Base-by-base conservation (phyloP, 345 rosid species). In the Toxicodendron radicans region DNA sequence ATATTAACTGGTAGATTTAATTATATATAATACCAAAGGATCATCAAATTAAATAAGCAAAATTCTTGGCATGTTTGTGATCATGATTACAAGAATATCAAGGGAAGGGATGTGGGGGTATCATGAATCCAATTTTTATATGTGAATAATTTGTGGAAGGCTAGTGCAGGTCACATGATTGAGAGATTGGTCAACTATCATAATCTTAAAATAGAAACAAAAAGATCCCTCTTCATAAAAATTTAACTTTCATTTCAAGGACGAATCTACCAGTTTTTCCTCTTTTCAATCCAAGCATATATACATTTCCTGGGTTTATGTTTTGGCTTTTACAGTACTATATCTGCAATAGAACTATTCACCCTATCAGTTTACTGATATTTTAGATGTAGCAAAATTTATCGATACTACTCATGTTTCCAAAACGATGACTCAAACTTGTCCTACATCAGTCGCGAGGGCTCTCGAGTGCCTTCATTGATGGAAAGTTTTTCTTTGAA, bases 111-210 rank as follows among this genome's bases (percentile, higher is more conserved):
- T 68, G 61, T 63, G 75, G 70, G 79, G 65, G 48, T 21, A 75
- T 77, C 71, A 66, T 70, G 64, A 35, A 72, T 53, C 49, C 14
- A 53, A 35, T 66, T 67, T 70, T n/a, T 56, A 48, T 51, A 41
- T 38, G 23, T 52, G 64, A 70, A 76, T 76, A 74, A 70, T 83
- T 79, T 79, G 46, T 51, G 63, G 77, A 75, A 73, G 58, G 64
- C 80, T 41, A 66, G 68, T 66, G 69, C 71, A 73, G 64, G 41
- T 75, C 88, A 86, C 90, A 83, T 85, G 90, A 64, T 81, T 78
- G 12, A 71, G 75, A 53, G 71, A 75, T 66, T 18, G 63, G 82
- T 80, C 80, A 80, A 75, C 82, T 58, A 68, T 61, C 38, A 14
- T 38, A 67, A 58, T 10, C 21, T 57, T 70, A 24, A 20, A 58